phyloP scores from a whole-genome alignment of 2,329 filamentous ascomycete species.

The Penicillium sp. region DNA sequence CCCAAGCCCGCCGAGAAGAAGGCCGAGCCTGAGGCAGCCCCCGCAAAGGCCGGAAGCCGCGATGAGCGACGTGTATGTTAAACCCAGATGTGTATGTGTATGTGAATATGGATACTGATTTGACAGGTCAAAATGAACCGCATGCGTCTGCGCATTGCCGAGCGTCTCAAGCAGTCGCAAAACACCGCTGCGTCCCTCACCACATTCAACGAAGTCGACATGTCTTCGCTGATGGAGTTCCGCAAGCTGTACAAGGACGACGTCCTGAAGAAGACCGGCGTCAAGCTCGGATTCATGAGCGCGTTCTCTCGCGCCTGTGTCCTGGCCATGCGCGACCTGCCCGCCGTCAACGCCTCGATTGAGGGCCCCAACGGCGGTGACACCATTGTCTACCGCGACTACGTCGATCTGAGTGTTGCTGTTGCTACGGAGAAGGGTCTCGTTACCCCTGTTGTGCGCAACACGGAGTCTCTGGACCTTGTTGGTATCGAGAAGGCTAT shows the following conservation, averaged over 20 bases:
- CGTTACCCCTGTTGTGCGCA: constrained; percentile 93
- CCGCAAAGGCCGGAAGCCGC: constrained; percentile 60
- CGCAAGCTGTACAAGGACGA: constrained; percentile 97
- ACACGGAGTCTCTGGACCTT: constrained; percentile 83
- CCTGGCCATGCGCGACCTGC: constrained; percentile 91
- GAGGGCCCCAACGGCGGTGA: constrained; percentile 93
- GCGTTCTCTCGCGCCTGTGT: constrained; percentile 89
- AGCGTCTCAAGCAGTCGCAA: constrained; percentile 97
- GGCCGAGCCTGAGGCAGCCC: constrained; percentile 23
- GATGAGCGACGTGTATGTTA: constrained; percentile 78
- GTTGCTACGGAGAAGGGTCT: constrained; percentile 97
- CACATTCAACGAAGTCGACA: constrained; percentile 99
- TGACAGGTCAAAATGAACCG: constrained; percentile 97
- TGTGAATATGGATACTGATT: constrained; percentile 1
- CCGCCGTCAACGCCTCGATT: constrained; percentile 91
- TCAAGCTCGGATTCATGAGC: constrained; percentile 99
- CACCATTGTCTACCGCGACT: constrained; percentile 97
- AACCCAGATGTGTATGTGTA: background rate
- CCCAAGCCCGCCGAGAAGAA: constrained; percentile 24
- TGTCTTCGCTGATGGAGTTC: constrained; percentile 97
- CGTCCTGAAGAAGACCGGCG: constrained; percentile 87
- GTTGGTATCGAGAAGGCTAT: constrained; percentile 86
- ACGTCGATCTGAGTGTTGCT: constrained; percentile 95
- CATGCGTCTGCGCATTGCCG: constrained; percentile 94
- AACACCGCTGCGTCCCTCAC: constrained; percentile 96